A percentile compares a stretch with the other conserved stretches of the same genome.
phyloP scores from a whole-genome alignment of 108 stramenopile genomes.

The Seminavis robusta region DNA sequence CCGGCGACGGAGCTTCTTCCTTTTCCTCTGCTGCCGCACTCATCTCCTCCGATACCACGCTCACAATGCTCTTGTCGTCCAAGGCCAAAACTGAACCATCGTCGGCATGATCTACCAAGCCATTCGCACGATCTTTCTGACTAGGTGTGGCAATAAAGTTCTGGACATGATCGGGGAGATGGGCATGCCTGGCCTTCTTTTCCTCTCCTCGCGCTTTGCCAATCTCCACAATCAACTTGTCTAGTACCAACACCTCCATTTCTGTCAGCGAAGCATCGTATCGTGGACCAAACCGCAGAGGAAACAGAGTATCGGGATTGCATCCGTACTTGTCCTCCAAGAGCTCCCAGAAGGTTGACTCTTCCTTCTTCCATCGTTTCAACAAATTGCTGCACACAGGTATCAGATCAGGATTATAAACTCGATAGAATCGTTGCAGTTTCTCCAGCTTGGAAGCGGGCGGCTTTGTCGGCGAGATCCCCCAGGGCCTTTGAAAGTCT shows the following conservation, averaged over 20 bases:
- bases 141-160: too few species aligned
- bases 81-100: too few species aligned
- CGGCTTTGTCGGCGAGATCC: constrained; percentile 67
- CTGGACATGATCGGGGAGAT: too few species aligned
- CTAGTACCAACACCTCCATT: constrained; percentile 63
- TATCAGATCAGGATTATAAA: constrained; percentile 67
- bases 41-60: constrained; percentile 10
- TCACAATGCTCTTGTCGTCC: constrained; percentile 7
- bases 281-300: constrained; percentile 49
- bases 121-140: too few species aligned
- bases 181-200: too few species aligned
- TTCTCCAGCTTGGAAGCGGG: constrained; percentile 48
- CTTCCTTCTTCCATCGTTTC: constrained; percentile 71
- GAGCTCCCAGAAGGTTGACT: constrained; percentile 67
- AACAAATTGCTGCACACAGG: constrained; percentile 56
- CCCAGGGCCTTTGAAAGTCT: constrained; percentile 87
- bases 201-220: too few species aligned
- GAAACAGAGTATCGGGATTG: constrained; percentile 75
- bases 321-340: constrained; percentile 71
- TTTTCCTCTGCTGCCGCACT: constrained; percentile 9
- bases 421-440: constrained; percentile 74
- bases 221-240: constrained; percentile 56
- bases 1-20: constrained; percentile 27
- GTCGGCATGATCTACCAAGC: too few species aligned
- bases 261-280: constrained; percentile 47